Conservation (phyloP, 2,329 filamentous ascomycete genomes). For the Fragosphaeria purpurea region DNA sequence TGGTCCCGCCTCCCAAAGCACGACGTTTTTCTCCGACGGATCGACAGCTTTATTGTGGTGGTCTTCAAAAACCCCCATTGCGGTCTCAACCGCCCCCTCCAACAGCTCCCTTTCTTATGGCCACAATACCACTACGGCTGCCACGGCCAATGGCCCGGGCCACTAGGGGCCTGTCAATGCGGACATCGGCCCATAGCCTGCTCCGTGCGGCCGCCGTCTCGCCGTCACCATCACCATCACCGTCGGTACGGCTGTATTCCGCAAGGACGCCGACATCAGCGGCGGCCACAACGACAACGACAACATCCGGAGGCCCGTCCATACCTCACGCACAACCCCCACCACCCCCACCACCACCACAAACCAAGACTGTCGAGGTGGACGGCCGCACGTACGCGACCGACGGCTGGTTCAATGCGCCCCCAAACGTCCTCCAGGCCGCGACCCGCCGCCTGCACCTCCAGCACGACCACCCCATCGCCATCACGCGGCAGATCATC, state of each 20-base stretch:
- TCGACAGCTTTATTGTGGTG: no score
- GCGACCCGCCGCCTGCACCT: constrained; percentile 76
- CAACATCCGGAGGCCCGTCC: no score
- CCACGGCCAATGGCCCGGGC: constrained; percentile 4
- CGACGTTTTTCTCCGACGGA: no score
- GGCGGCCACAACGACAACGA: no score
- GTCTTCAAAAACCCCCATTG: no score
- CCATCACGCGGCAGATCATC: constrained; percentile 84
- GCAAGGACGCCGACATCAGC: no score
- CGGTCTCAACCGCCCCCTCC: background rate
- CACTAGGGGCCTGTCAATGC: background rate
- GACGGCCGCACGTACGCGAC: constrained; percentile 54
- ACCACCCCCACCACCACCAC: no score
- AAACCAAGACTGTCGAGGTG: constrained; percentile 37
- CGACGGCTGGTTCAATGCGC: constrained; percentile 80
- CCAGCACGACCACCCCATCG: constrained; percentile 80
- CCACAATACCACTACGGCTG: background rate
- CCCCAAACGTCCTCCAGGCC: constrained; percentile 62
- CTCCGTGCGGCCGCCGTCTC: background rate
- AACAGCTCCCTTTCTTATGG: background rate
- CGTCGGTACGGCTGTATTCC: no score
- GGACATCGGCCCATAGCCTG: background rate
- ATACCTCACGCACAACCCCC: no score
- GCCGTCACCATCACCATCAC: no score
- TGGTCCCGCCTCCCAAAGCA: no score